Conservation (phyloP, 805 yeast genomes). For the Candida ulmi region DNA sequence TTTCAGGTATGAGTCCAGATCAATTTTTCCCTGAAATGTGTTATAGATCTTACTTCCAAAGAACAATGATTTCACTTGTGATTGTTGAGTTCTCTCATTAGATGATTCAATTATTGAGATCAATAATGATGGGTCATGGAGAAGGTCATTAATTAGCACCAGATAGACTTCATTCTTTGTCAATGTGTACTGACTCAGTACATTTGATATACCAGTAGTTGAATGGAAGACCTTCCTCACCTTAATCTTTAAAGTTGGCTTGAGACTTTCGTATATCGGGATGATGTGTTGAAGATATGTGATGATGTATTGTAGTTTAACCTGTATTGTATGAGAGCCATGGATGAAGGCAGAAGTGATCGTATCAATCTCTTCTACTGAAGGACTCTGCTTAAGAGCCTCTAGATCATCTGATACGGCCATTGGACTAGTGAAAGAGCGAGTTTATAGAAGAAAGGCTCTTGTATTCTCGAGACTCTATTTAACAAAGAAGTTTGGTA, state of each 20-base stretch:
- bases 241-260: constrained; percentile 3
- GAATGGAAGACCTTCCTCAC: constrained; percentile 16
- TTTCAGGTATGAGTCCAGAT: constrained; percentile 10
- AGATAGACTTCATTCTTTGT: constrained; percentile 18
- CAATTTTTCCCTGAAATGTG: constrained; percentile 17
- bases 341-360: constrained; percentile 7
- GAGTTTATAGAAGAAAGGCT: too few species aligned
- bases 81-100: constrained; percentile 7
- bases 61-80: constrained; percentile 15
- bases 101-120: constrained; percentile 5
- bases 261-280: constrained; percentile 19
- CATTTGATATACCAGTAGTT: constrained; percentile 13
- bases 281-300: constrained; percentile 16
- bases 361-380: constrained; percentile 7
- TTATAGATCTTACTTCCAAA: constrained; percentile 23
- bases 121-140: constrained; percentile 14
- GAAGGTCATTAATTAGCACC: constrained; percentile 14
- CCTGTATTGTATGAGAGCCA: constrained; percentile 6
- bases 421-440: background rate
- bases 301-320: constrained; percentile 10
- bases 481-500: too few species aligned
- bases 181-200: constrained; percentile 15
- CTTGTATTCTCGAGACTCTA: too few species aligned
- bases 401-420: background rate
- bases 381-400: constrained; percentile 10